Evolutionary conservation across 2,329 filamentous ascomycete genomes (phyloP).

Genomic region (Balansia obtecta): DNA sequence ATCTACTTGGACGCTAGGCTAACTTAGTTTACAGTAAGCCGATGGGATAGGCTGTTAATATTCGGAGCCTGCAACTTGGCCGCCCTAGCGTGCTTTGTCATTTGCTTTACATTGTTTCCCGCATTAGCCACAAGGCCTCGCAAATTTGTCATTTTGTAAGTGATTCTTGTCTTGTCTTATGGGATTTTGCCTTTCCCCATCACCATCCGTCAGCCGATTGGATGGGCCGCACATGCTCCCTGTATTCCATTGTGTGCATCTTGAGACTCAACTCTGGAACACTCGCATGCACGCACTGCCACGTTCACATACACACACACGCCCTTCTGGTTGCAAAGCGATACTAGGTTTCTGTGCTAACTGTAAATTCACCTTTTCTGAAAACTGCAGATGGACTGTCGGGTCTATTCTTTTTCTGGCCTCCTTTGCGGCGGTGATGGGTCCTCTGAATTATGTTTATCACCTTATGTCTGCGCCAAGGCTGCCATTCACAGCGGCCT

Average conservation of each 20-base stretch:
- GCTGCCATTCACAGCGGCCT: constrained; percentile 84
- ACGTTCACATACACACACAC: neutral
- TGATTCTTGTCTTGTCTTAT: constrained; percentile 22
- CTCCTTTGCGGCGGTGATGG: constrained; percentile 93
- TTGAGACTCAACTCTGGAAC: neutral
- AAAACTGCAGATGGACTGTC: constrained; percentile 67
- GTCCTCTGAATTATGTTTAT: constrained; percentile 66
- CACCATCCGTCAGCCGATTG: neutral
- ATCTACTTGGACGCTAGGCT: constrained; percentile 27
- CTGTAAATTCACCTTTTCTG: neutral
- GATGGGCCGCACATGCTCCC: neutral
- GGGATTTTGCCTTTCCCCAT: constrained; percentile 6
- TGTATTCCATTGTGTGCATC: neutral
- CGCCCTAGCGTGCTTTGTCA: constrained; percentile 81
- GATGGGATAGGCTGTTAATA: constrained; percentile 90
- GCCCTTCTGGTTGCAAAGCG: neutral
- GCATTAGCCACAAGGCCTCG: constrained; percentile 67
- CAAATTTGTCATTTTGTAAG: constrained; percentile 97
- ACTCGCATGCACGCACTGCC: neutral
- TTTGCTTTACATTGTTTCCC: constrained; percentile 85
- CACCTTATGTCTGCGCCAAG: constrained; percentile 77
- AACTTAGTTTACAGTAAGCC: constrained; percentile 58
- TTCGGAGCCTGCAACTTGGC: constrained; percentile 86
- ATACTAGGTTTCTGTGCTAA: constrained; percentile 13
- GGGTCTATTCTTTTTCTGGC: constrained; percentile 81